These are phyloP conservation scores for Lithocarpus polystachyus DNA, from an alignment of 306 rosid species.

Conservation along the genomic window DNA sequence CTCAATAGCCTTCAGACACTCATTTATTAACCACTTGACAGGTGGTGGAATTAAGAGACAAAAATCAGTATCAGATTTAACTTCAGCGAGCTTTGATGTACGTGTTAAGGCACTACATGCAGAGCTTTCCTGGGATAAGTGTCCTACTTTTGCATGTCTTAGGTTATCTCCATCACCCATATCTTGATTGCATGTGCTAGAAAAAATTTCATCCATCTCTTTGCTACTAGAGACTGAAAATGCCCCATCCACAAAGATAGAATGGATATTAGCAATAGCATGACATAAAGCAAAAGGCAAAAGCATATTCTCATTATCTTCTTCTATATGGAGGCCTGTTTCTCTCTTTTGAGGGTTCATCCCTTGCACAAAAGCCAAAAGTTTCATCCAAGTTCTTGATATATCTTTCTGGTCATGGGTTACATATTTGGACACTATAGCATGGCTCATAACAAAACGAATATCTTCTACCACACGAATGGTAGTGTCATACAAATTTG, in stretches of 20 bases:
- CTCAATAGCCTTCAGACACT: constrained; percentile 85
- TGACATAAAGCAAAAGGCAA: constrained; percentile 69
- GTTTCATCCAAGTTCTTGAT: constrained; percentile 80
- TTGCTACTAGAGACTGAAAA: constrained; percentile 60
- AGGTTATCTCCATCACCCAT: constrained; percentile 52
- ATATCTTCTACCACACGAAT: constrained; percentile 88
- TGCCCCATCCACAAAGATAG: constrained; percentile 83
- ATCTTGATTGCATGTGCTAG: constrained; percentile 33
- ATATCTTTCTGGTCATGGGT: constrained; percentile 76
- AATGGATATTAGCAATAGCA: constrained; percentile 72
- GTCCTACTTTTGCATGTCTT: constrained; percentile 84
- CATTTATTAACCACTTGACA: constrained; percentile 65
- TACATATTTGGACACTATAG: constrained; percentile 62
- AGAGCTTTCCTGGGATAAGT: constrained; percentile 76
- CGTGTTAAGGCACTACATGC: constrained; percentile 49
- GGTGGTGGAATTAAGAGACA: constrained; percentile 48
- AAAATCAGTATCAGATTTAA: constrained; percentile 34
- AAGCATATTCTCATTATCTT: constrained; percentile 72
- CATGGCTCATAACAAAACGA: constrained; percentile 93
- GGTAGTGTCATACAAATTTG: constrained; percentile 59
- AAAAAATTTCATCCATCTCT: constrained; percentile 42
- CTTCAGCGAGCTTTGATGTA: constrained; percentile 38
- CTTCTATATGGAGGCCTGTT: constrained; percentile 77
- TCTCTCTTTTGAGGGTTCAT: constrained; percentile 94
- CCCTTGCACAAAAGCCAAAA: constrained; percentile 84